Percentiles rank a stretch among this genome's conserved stretches.
phyloP scores from a whole-genome alignment of 1,139 yeast species.

The Suhomyces maxii region DNA sequence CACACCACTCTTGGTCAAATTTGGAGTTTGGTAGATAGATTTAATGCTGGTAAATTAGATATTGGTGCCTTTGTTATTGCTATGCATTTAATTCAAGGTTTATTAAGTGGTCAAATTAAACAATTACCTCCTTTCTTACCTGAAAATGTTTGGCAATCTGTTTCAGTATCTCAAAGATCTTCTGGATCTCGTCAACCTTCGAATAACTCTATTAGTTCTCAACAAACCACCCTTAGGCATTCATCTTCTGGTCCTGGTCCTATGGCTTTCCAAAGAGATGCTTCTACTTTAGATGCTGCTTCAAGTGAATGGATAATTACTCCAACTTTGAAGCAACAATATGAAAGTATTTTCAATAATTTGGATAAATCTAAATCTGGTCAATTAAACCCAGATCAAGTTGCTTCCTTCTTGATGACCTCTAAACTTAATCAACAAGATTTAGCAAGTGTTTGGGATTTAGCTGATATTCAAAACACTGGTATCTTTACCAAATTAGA shows the following conservation, averaged over 20 bases:
- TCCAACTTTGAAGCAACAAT: conserved; percentile 71
- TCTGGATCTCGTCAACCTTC: conserved; percentile 36
- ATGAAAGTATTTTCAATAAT: conserved; percentile 73
- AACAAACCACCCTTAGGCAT: conserved; percentile 43
- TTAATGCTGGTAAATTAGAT: conserved; percentile 68
- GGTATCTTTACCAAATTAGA: conserved; percentile 81
- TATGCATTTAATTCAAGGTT: conserved; percentile 89
- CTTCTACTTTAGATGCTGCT: conserved; percentile 9
- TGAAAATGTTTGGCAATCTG: conserved; percentile 63
- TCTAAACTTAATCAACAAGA: conserved; percentile 84
- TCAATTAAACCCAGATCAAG: conserved; percentile 69
- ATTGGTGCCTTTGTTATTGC: conserved; percentile 83
- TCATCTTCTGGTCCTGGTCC: conserved; percentile 12
- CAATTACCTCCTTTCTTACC: conserved; percentile 74
- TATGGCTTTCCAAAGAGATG: conserved; percentile 14
- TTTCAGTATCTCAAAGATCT: conserved; percentile 12
- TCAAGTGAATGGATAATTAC: conserved; percentile 64
- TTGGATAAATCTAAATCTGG: conserved; percentile 70
- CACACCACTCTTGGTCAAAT: conserved; percentile 75
- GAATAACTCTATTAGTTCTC: conserved; percentile 53
- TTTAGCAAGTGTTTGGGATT: conserved; percentile 91
- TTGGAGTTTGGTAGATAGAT: conserved; percentile 84
- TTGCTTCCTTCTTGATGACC: conserved; percentile 85
- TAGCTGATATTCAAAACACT: conserved; percentile 85
- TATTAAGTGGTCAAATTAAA: conserved; percentile 64